A percentile compares a stretch with the other conserved stretches of the same genome.
These are phyloP conservation scores for Inosperma sp. DNA, from an alignment of 768 basidiomycete genomes.

Conservation along the genomic window DNA sequence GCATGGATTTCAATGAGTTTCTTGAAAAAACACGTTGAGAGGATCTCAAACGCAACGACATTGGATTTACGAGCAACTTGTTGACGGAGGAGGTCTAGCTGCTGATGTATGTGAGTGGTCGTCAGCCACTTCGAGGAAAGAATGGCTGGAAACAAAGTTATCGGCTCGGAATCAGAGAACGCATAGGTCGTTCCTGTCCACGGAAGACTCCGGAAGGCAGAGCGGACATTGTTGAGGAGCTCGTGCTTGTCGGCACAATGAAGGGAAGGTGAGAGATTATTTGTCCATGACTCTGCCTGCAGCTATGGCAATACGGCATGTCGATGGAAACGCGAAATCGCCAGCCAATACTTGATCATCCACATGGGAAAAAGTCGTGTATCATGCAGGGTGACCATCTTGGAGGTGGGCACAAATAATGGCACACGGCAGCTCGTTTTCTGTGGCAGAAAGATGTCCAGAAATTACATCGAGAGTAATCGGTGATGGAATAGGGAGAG, in stretches of 20 bases:
- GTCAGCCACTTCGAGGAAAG: constrained; percentile 8
- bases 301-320: background rate
- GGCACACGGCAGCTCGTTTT: background rate
- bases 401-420: background rate
- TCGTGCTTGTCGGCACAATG: no score
- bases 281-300: background rate
- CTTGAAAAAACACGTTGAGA: constrained; percentile 1
- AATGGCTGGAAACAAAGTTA: background rate
- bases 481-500: background rate
- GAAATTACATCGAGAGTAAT: background rate
- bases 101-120: constrained; percentile 9
- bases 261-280: background rate
- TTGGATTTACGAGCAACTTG: background rate
- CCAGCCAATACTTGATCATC: background rate
- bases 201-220: background rate
- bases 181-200: constrained; percentile 5
- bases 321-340: background rate
- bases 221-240: no score
- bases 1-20: constrained; percentile 2
- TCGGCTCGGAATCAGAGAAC: constrained; percentile 2
- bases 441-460: background rate
- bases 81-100: constrained; percentile 6
- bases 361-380: background rate
- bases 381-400: background rate
- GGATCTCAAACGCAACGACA: background rate